Percentiles rank a stretch among this genome's conserved stretches.
Evolutionary conservation across 148 eudicot species (phyloP).

Genomic region (Dysphania ambrosioides): DNA sequence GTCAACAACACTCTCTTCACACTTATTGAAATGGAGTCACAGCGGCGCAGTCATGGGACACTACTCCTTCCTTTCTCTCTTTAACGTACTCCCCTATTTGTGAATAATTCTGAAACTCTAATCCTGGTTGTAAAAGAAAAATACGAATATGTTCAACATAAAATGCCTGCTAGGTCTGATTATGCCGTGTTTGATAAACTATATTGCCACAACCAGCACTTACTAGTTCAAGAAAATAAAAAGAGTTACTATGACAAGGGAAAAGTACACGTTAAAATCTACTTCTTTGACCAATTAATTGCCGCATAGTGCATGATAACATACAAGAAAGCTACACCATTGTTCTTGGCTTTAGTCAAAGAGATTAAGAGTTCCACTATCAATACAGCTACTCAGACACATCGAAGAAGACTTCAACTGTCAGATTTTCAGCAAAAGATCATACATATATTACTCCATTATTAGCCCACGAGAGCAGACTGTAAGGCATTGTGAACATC

Average conservation of each 20-base stretch:
- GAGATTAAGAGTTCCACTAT: neutral
- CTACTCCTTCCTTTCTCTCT: no score
- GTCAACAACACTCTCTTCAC: no score
- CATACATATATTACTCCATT: neutral
- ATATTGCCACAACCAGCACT: neutral
- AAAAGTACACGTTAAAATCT: neutral
- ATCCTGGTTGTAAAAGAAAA: no score
- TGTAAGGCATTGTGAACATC: constrained; percentile 70
- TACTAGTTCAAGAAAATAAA: neutral
- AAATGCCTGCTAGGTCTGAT: no score
- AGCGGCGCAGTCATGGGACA: no score
- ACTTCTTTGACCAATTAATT: neutral
- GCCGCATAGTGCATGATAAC: neutral
- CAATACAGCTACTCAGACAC: neutral
- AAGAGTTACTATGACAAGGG: neutral
- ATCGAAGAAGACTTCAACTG: neutral
- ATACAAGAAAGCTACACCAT: neutral
- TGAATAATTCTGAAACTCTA: no score
- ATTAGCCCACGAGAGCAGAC: constrained; percentile 50
- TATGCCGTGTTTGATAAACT: neutral
- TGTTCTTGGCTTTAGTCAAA: neutral
- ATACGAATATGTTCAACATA: no score
- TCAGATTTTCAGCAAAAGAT: neutral
- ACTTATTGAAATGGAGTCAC: no score
- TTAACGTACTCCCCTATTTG: no score